phyloP scores from a whole-genome alignment of 192 early-diverging fungal genomes.

The Umbelopsis sp. region DNA sequence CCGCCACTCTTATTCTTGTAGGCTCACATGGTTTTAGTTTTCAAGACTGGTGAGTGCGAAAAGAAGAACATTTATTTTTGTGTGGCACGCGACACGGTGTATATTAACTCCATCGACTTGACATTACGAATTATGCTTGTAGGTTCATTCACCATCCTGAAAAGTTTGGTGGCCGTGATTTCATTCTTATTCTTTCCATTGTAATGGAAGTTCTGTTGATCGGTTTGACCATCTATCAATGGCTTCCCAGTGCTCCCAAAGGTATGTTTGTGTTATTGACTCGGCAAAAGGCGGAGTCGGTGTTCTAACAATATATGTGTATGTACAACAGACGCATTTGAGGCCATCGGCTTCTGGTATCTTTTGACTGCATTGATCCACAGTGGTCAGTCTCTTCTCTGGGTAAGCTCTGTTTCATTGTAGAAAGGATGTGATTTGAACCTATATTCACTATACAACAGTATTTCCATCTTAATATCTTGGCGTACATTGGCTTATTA shows the following conservation, averaged over 20 bases:
- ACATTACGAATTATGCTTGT: neutral
- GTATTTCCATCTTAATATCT: slow-evolving; percentile 27
- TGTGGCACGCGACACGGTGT: neutral
- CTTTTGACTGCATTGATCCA: slow-evolving; percentile 27
- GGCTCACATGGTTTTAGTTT: slow-evolving; percentile 23
- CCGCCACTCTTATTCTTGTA: slow-evolving; percentile 26
- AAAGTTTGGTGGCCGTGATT: slow-evolving; percentile 18
- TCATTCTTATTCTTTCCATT: slow-evolving; percentile 23
- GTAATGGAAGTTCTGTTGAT: slow-evolving; percentile 32
- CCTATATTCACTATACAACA: neutral
- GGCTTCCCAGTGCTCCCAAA: slow-evolving; percentile 36
- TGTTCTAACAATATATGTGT: neutral
- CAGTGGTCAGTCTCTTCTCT: slow-evolving; percentile 23
- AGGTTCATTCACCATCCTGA: slow-evolving; percentile 12
- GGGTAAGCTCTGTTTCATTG: slow-evolving; percentile 14
- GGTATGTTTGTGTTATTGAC: slow-evolving; percentile 16
- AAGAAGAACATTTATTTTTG: slow-evolving; percentile 20
- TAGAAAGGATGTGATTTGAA: neutral
- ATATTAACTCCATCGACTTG: no score
- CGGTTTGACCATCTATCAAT: slow-evolving; percentile 38
- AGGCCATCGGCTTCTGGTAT: slow-evolving; percentile 38
- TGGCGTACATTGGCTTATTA: slow-evolving; percentile 30
- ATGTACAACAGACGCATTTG: slow-evolving; percentile 24
- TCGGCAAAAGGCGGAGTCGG: neutral
- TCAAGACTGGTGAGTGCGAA: slow-evolving; percentile 24